Conservation (phyloP, 768 basidiomycete genomes). For the Macrocybe gigantea region DNA sequence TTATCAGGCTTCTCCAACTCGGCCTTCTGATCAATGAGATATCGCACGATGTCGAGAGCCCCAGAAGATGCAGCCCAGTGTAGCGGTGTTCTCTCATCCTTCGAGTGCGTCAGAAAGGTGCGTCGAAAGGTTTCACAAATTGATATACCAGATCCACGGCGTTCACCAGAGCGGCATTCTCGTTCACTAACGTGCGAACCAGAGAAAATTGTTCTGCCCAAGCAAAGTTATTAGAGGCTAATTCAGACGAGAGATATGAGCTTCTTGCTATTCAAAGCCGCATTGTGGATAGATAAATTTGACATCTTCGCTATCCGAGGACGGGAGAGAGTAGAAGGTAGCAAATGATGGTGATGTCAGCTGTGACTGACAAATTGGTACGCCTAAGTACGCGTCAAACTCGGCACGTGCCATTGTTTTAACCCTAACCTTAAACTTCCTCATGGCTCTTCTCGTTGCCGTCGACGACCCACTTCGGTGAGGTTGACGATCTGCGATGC, state of each 20-base stretch:
- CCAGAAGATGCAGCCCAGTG: slow-evolving; percentile 84
- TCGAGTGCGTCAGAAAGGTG: background rate
- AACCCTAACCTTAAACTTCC: too few species aligned
- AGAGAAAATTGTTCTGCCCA: slow-evolving; percentile 61
- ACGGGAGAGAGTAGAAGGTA: too few species aligned
- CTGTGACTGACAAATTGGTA: too few species aligned
- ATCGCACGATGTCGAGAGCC: slow-evolving; percentile 57
- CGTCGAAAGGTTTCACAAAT: background rate
- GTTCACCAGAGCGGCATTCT: slow-evolving; percentile 59
- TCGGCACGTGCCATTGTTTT: too few species aligned
- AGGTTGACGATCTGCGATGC: too few species aligned
- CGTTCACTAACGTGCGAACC: slow-evolving; percentile 57
- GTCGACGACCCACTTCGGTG: too few species aligned
- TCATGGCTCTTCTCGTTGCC: too few species aligned
- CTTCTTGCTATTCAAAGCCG: slow-evolving; percentile 61
- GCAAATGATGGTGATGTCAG: too few species aligned
- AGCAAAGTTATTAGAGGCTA: slow-evolving; percentile 1
- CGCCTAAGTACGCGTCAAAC: too few species aligned
- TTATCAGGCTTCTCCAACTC: slow-evolving; percentile 63
- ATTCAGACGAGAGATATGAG: background rate
- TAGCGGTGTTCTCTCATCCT: slow-evolving; percentile 76
- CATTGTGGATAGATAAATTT: slow-evolving; percentile 47
- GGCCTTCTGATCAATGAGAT: slow-evolving; percentile 64
- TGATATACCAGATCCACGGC: slow-evolving; percentile 52
- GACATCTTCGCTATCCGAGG: too few species aligned